Base-by-base conservation (phyloP, 768 basidiomycete species). In the Mycena rebaudengoi region DNA sequence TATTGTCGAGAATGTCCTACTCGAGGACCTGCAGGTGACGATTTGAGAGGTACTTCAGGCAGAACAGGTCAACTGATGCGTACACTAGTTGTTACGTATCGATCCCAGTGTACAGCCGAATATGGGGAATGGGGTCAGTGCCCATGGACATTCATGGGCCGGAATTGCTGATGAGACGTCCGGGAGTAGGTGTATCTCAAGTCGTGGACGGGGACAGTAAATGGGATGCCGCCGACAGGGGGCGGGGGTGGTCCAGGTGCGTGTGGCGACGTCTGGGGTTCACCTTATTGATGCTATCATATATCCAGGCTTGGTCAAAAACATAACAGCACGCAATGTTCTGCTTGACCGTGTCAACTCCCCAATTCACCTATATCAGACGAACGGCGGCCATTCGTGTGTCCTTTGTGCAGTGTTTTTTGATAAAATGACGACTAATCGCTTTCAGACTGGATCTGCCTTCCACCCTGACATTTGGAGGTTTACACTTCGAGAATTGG, bases 191-290 rank as follows among this genome's bases (percentile, higher is more conserved):
- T 85, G 6, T 87, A 86, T 72, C 81, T 86, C 72, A 87, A 88
- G 72, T 81, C 84, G 1, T 88, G 85, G 85, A 80, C 80, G 29
- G 85, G 82, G 3, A 76, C 80, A 3, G 78, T 83, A 12, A 80
- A 85, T 61, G 86, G 87, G 3, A 71, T 72, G 10, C 86, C 86
- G 7, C 86, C 86, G 1, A 86, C 83, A 26, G 85, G 84, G 7
- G 87, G 86, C 7, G 86, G 87, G 13, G 87, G 83, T 18, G 87
- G 83, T 12, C 67, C 77, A 54, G 84, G 85, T 83, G 56, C 29
- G 76, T 59, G 16, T n/a, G n/a, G n/a, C n/a, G n/a, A n/a, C n/a
- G n/a, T n/a, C n/a, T n/a, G n/a, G 1, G 20, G 7, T 20, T 44
- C 43, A 20, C 12, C 23, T 12, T 13, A 30, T 18, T 53, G 45